Evolutionary conservation across 1,139 yeast genomes (phyloP), one percentile per base, ranked within the genome.

Genomic region (Hansenula lynferdii): DNA sequence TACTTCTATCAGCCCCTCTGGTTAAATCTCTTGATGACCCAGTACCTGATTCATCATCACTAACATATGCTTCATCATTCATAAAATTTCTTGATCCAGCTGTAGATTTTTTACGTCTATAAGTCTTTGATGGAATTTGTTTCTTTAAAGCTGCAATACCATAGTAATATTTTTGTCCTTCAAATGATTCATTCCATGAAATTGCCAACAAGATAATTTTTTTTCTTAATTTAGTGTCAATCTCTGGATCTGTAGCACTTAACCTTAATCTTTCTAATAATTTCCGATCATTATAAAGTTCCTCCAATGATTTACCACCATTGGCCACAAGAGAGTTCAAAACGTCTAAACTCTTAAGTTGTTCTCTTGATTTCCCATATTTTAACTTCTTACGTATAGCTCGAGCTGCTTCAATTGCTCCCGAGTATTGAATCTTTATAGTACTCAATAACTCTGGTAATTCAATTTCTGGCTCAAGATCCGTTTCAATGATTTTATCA

Each of bases 321-420:
- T 90, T 90, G 42, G 84, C 75, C 5, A 90, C 80, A 41, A 90
- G 63, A 28, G 85, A 69, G 54, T 90, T 96, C 43, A 89, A 67
- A 16, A 90, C 54, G 42, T 75, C 75, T 47, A 90, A 62, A 0
- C 95, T 85, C 38, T 85, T 70, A 37, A 72, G 48, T 55, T 84
- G 92, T 45, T 78, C 80, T 23, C 67, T 67, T 2, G 62, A 57
- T 1, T 67, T 52, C n/a, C 97, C 97, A 57, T 92, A 85, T 63
- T 92, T 92, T 57, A 92, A 67, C 56, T 81, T 79, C 66, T 92
- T 92, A 38, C 98, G 72, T 28, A 92, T 67, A 1, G 96, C 95
- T 38, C 97, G 69, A 0, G 97, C 97, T 1, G 95, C 94, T 60
- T 90, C 97, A 10, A 70, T 64, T 2, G 87, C 77, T 1, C 94